Percentiles rank a stretch among this genome's conserved stretches.
phyloP scores from a whole-genome alignment of 306 rosid genomes.

The Parietaria judaica region DNA sequence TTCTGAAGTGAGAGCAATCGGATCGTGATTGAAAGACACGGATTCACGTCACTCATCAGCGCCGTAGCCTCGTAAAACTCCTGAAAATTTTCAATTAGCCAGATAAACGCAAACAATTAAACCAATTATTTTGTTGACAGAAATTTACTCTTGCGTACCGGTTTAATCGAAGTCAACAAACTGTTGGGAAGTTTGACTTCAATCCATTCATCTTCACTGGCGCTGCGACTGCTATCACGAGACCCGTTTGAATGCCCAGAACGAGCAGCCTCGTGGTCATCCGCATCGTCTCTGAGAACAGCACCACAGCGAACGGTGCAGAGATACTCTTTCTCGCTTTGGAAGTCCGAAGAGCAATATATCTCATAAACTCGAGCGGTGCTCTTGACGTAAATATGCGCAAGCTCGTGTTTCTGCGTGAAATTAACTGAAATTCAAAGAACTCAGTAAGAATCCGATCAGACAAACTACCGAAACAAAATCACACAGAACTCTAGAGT shows the following conservation, averaged over 20 bases:
- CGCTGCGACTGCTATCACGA: constrained; percentile 17
- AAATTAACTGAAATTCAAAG: constrained; percentile 40
- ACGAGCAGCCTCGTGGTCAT: constrained; percentile 21
- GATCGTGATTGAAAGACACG: constrained; percentile 68
- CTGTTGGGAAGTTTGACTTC: constrained; percentile 42
- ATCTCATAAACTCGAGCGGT: constrained; percentile 80
- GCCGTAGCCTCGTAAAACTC: constrained; percentile 88
- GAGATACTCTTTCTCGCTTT: constrained; percentile 48
- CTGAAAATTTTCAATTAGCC: constrained; percentile 32
- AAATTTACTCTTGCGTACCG: constrained; percentile 29
- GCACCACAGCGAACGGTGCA: constrained; percentile 68
- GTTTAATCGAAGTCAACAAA: constrained; percentile 25
- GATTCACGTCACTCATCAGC: constrained; percentile 57
- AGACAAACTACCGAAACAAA: too few relatives aligned
- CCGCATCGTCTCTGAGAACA: constrained; percentile 53
- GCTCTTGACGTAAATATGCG: constrained; percentile 75
- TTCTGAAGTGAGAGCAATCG: constrained; percentile 77
- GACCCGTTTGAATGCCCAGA: constrained; percentile 26
- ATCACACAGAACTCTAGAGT: too few relatives aligned
- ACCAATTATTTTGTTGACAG: not conserved
- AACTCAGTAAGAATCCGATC: too few relatives aligned
- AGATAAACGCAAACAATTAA: not conserved
- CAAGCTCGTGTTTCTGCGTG: constrained; percentile 48
- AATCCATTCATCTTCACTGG: constrained; percentile 80
- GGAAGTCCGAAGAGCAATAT: constrained; percentile 37